phyloP scores from a whole-genome alignment of 2,329 filamentous ascomycete species.

The Penicillium sp. region DNA sequence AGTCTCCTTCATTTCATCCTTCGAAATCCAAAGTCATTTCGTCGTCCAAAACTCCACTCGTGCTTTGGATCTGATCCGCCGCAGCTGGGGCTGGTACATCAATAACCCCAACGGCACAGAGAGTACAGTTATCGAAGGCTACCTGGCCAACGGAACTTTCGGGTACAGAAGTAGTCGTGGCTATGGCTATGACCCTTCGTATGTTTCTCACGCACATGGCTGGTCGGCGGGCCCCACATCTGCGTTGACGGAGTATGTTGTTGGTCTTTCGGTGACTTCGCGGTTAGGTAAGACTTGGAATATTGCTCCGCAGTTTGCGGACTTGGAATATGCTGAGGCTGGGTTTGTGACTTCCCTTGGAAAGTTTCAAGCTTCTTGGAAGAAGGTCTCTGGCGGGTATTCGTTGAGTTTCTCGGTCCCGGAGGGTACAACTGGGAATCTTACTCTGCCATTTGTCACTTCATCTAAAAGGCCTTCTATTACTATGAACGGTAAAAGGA shows the following conservation, averaged over 20 bases:
- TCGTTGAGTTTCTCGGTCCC: slow-evolving; percentile 27
- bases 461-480: slow-evolving; percentile 28
- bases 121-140: slow-evolving; percentile 64
- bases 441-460: slow-evolving; percentile 29
- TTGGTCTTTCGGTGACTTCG: slow-evolving; percentile 49
- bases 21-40: slow-evolving; percentile 64
- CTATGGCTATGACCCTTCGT: slow-evolving; percentile 54
- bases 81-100: slow-evolving; percentile 65
- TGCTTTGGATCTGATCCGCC: slow-evolving; percentile 60
- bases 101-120: slow-evolving; percentile 61
- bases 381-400: slow-evolving; percentile 19
- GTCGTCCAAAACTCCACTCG: slow-evolving; percentile 52
- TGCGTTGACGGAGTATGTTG: slow-evolving; percentile 50
- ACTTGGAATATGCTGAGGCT: slow-evolving; percentile 47
- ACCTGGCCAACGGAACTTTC: slow-evolving; percentile 60
- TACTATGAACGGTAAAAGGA: slow-evolving; percentile 25
- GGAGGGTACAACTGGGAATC: slow-evolving; percentile 23
- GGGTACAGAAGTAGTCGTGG: slow-evolving; percentile 60
- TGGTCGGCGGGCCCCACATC: slow-evolving; percentile 50
- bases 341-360: slow-evolving; percentile 54
- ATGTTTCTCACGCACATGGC: slow-evolving; percentile 49
- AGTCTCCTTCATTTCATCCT: slow-evolving; percentile 61
- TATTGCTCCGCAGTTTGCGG: slow-evolving; percentile 50
- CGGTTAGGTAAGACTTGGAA: slow-evolving; percentile 49
- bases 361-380: slow-evolving; percentile 39